Conservation (phyloP, 2,329 filamentous ascomycete species). For the Aspergillus unguis region DNA sequence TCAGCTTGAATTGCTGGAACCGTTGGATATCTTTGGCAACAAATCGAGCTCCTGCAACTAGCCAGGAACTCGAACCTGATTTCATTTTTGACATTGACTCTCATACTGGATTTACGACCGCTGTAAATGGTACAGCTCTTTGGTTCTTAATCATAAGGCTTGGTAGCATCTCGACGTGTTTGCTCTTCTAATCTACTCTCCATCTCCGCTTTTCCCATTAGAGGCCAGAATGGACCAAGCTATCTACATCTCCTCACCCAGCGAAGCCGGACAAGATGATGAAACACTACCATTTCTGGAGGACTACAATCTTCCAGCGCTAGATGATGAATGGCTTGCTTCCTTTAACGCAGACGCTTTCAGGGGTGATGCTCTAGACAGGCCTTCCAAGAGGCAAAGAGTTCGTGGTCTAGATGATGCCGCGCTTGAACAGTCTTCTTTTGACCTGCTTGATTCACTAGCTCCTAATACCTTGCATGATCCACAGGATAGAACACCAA, state of each 20-base stretch:
- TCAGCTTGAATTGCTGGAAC: no score
- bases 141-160: no score
- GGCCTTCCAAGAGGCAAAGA: slow-evolving; percentile 6
- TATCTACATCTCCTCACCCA: not conserved
- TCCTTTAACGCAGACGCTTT: not conserved
- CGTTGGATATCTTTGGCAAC: no score
- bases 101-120: no score
- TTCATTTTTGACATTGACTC: no score
- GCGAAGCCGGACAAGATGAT: not conserved
- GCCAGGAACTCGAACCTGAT: no score
- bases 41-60: no score
- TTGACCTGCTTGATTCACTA: slow-evolving; percentile 5
- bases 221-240: not conserved
- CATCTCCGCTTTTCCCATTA: not conserved
- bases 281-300: not conserved
- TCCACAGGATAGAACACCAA: not conserved
- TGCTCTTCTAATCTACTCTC: not conserved
- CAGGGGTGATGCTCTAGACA: not conserved
- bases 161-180: not conserved
- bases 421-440: not conserved
- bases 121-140: no score
- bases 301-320: not conserved
- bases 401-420: not conserved
- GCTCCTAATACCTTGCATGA: not conserved
- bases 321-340: not conserved